phyloP scores from a whole-genome alignment of 1,139 yeast genomes.

The Nakaseomyces glabratus region DNA sequence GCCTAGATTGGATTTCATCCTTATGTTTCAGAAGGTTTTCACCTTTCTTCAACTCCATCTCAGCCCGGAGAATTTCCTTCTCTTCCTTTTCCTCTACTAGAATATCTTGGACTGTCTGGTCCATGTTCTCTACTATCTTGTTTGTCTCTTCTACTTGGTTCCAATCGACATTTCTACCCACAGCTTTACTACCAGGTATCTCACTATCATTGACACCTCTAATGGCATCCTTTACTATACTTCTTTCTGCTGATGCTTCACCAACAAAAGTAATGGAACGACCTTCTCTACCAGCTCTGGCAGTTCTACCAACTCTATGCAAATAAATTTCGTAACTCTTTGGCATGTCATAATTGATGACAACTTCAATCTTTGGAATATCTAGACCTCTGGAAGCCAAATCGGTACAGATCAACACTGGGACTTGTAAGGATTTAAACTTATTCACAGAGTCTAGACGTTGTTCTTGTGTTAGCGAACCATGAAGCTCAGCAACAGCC shows the following conservation, averaged over 20 bases:
- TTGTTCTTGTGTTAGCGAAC: slow-evolving; percentile 90
- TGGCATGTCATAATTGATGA: slow-evolving; percentile 93
- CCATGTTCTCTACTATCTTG: slow-evolving; percentile 49
- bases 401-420: slow-evolving; percentile 90
- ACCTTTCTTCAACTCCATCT: slow-evolving; percentile 81
- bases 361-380: slow-evolving; percentile 94
- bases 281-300: slow-evolving; percentile 98
- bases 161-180: slow-evolving; percentile 88
- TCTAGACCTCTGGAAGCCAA: slow-evolving; percentile 98
- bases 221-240: slow-evolving; percentile 80
- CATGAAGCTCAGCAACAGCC: slow-evolving; percentile 88
- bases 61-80: slow-evolving; percentile 78
- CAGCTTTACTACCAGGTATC: slow-evolving; percentile 42
- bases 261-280: slow-evolving; percentile 88
- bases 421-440: slow-evolving; percentile 73
- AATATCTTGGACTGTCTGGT: slow-evolving; percentile 59
- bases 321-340: slow-evolving; percentile 80
- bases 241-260: slow-evolving; percentile 74
- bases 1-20: slow-evolving; percentile 78
- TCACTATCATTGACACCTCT: slow-evolving; percentile 45
- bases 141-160: slow-evolving; percentile 61
- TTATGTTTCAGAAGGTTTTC: slow-evolving; percentile 72
- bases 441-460: slow-evolving; percentile 76
- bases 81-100: slow-evolving; percentile 81
- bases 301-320: slow-evolving; percentile 98